Evolutionary conservation across 176 grass and related monocot genomes (phyloP), one percentile per base, ranked within the genome.

Genomic region (Musa troglodytarum): DNA sequence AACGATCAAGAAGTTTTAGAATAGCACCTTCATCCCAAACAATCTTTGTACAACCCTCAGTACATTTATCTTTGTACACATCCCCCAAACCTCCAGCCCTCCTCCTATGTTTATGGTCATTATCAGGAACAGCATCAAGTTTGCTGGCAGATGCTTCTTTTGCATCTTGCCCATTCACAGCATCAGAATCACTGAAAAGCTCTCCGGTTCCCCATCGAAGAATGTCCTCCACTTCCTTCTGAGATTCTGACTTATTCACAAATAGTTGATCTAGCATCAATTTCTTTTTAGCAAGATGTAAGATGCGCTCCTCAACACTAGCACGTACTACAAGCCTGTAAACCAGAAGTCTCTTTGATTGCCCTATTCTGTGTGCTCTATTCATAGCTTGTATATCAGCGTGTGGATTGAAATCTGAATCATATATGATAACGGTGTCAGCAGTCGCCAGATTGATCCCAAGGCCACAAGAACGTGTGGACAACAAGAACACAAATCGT

Each of bases 301-400:
- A 86, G 72, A 98, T 98, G 69, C 94, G 87, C 82, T 98, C 94
- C 82, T 98, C 94, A 76, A 98, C 94, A 82, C 94, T 97, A 80
- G 88, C 94, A 52, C 88, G 90, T 53, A 97, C 94, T 71, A 97
- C 94, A 75, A 97, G 94, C 78, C 94, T 89, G 77, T 97, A 97
- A 50, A 97, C 94, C 73, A 99, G 72, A 87, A 99, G 95, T 77
- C 90, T 90, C 16, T 87, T 99, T 49, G 95, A 99, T 72, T 99
- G 95, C 59, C 95, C 95, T 82, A 99, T 99, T 81, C 95, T 90
- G 70, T 99, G 95, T 80, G 95, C 95, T 71, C 95, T 90, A 77
- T 99, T 99, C 95, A 99, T 99, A 21, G 95, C 95, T 79, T 99
- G 95, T 89, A 99, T 99, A 76, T 99, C 95, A 79, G 95, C 95